Base-by-base conservation (phyloP, 2,329 filamentous ascomycete genomes). In the Sordariomycetes sp. region DNA sequence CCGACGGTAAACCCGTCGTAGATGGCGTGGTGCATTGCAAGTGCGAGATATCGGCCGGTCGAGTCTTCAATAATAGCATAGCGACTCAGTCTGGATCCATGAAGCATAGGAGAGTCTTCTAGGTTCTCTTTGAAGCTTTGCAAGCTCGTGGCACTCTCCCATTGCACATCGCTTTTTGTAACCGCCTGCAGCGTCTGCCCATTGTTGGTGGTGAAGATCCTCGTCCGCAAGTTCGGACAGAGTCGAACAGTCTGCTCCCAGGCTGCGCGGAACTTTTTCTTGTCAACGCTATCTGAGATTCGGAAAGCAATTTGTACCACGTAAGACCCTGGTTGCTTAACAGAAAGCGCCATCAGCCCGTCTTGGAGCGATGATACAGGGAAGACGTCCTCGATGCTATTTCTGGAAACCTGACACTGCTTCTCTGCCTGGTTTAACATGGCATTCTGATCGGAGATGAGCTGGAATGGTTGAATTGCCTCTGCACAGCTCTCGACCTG, bases 291-390 rank as follows among this genome's bases (percentile, higher is more conserved):
- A 23, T 30, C 2, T 40, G 23, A 4, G 51, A 42, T 17, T 38
- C 32, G 24, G 47, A 35, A 8, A 43, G 45, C 26, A 47, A 42
- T 30, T 48, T 43, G 4, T n/a, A 51, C 48, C 10, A 59, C 45
- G 26, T 63, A 62, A 2, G 50, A 50, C 3, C 51, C 55, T 2
- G 39, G 20, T 10, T 51, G 42, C 19, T 48, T 46, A 26, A 41
- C 44, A 3, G 55, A 46, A 3, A 58, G 42, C 1, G 54, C 49
- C 14, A 62, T 44, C 3, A 63, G 46, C 4, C 53, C 55, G 39
- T 56, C 54, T 32, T 62, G 58, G 4, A 61, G 42, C 6, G 50
- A 45, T 14, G 55, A 53, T 43, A 52, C 57, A 8, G 57, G 58
- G 31, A 54, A 61, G 3, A 54, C 39, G 35, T 62, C 54, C 21